A percentile compares a stretch with the other conserved stretches of the same genome.
phyloP scores from a whole-genome alignment of 2,329 filamentous ascomycete genomes.

The Ceratocystis eucalypticola region DNA sequence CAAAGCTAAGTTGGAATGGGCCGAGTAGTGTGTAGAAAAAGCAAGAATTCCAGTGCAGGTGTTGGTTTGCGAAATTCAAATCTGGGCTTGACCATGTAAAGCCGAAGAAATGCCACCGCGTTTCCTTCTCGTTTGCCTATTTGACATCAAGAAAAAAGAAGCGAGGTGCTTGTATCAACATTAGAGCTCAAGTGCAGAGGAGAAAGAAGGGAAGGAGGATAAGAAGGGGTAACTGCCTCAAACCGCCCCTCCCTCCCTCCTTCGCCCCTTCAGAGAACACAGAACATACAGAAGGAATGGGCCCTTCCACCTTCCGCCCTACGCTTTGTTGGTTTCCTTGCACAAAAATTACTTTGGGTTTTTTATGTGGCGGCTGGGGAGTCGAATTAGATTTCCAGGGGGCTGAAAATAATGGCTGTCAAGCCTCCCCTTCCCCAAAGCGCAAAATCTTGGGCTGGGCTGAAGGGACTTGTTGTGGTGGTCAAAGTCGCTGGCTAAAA shows the following conservation, averaged over 20 bases:
- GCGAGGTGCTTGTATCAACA: background rate
- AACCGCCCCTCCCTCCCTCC: background rate
- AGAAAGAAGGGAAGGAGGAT: background rate
- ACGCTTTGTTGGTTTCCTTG: background rate
- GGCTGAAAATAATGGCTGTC: conserved; percentile 4
- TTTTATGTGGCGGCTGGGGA: conserved; percentile 14
- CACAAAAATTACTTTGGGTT: background rate
- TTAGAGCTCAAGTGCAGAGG: background rate
- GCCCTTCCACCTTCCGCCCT: background rate
- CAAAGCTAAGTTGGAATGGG: background rate
- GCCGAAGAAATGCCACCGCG: conserved; percentile 1
- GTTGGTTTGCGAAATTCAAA: background rate
- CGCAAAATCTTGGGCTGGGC: background rate
- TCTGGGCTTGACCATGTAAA: background rate
- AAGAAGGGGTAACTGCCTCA: conserved; percentile 1
- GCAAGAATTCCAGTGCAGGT: background rate
- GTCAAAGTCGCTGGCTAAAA: too few species aligned
- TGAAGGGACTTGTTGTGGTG: background rate
- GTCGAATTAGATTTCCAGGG: conserved; percentile 14
- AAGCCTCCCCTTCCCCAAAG: background rate
- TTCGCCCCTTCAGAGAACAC: background rate
- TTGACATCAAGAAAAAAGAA: background rate
- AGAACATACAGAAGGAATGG: background rate
- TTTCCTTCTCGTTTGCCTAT: background rate
- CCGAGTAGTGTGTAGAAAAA: background rate